Base-by-base conservation (phyloP, 2,329 filamentous ascomycete species). In the Apiospora arundinis region DNA sequence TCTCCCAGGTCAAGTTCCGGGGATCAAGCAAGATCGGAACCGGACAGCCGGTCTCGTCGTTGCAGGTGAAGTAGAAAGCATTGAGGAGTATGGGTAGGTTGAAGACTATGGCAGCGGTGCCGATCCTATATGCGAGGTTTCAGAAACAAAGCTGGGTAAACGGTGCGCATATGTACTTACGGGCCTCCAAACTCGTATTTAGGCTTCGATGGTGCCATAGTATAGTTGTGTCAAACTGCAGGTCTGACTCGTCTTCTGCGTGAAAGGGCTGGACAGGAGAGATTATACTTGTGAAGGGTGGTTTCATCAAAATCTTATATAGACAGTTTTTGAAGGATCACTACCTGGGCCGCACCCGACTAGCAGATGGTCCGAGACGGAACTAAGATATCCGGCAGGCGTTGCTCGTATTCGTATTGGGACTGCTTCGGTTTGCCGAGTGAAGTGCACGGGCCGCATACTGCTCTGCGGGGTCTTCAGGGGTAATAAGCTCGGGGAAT, bases 21-120 rank as follows among this genome's bases (percentile, higher is more conserved):
- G 93, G 95, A 75, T 88, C 86, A 45, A 97, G 87, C 11, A 95
- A 86, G 4, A 93, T 94, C 3, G 95, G 94, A 2, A 93, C 92
- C 60, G 95, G 96, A 80, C 96, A 98, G 71, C 96, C 95, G 9
- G 94, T 92, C 74, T 97, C 85, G 81, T 98, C 95, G 83, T 98
- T 98, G 88, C 95, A 98, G 77, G 92, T 86, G 79, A 98, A 97
- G 66, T 91, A 88, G 79, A 95, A 92, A 76, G 91, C 80, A 83
- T 96, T 97, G 76, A 94, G 89, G 74, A 95, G 87, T 52, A 95
- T 72, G 0, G 95, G 95, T 0, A 97, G 90, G 70, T 92, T 91
- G 77, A 97, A 92, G 9, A 93, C 92, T 78, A 98, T 93, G 73
- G 84, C 88, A 72, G 92, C 89, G 46, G 93, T 93, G 71, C 95